Percentiles rank a stretch among this genome's conserved stretches.
phyloP scores from a whole-genome alignment of 345 rosid species.

The Eutrema yunnanense region DNA sequence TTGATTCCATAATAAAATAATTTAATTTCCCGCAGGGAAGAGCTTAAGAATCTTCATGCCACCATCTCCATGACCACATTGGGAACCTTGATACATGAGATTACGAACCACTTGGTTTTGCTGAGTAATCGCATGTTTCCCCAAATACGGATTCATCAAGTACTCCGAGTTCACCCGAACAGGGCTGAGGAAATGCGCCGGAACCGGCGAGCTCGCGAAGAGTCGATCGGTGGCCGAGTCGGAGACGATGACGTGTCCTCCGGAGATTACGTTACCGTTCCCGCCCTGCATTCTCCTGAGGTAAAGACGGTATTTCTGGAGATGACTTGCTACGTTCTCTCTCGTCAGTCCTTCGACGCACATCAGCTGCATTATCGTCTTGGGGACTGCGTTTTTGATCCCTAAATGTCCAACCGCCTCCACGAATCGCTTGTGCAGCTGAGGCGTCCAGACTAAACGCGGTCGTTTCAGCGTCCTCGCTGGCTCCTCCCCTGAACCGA shows the following conservation, averaged over 20 bases:
- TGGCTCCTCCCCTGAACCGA: conserved; percentile 56
- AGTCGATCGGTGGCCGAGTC: conserved; percentile 40
- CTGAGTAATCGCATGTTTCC: background rate
- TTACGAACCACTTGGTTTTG: conserved; percentile 21
- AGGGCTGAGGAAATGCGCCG: conserved; percentile 17
- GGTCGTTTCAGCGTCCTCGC: conserved; percentile 70
- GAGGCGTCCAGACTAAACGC: conserved; percentile 96
- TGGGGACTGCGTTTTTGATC: conserved; percentile 91
- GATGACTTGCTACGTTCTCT: conserved; percentile 92
- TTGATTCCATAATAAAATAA: background rate
- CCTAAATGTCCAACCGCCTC: conserved; percentile 88
- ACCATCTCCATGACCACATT: conserved; percentile 11
- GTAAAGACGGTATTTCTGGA: conserved; percentile 90
- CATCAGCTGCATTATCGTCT: conserved; percentile 98
- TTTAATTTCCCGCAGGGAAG: conserved; percentile 15
- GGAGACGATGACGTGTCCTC: conserved; percentile 47
- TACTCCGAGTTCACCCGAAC: background rate
- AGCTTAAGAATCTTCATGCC: conserved; percentile 25
- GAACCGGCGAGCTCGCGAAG: conserved; percentile 47
- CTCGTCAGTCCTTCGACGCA: conserved; percentile 90
- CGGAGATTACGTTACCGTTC: conserved; percentile 20
- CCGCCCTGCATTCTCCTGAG: conserved; percentile 84
- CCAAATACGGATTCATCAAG: conserved; percentile 7
- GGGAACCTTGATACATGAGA: conserved; percentile 20
- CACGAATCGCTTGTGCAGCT: conserved; percentile 86